Evolutionary conservation across 441 rosid genomes (phyloP).

Genomic region (Metrosideros polymorpha): DNA sequence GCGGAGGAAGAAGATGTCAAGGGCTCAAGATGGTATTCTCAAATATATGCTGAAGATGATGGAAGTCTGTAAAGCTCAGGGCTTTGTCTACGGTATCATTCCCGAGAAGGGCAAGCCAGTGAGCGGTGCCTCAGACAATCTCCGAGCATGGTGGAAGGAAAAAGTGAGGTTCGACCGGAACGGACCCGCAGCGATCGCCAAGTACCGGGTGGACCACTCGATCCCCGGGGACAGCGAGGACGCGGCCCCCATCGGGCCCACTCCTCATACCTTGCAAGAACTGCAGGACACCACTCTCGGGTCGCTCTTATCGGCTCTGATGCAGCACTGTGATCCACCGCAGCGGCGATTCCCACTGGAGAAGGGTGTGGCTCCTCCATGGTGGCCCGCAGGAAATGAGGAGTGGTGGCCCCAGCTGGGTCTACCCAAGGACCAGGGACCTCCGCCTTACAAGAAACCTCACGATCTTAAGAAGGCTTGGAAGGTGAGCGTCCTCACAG

Average conservation of each 20-base stretch:
- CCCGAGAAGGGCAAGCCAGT: slow-evolving; percentile 89
- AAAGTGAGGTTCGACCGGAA: slow-evolving; percentile 85
- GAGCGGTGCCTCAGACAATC: slow-evolving; percentile 85
- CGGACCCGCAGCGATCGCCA: slow-evolving; percentile 81
- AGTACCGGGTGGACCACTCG: slow-evolving; percentile 45
- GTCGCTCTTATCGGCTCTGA: slow-evolving; percentile 71
- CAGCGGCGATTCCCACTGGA: slow-evolving; percentile 83
- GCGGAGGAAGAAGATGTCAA: slow-evolving; percentile 71
- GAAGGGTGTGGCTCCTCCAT: slow-evolving; percentile 86
- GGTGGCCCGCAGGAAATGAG: slow-evolving; percentile 93
- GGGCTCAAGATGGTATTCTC: slow-evolving; percentile 81
- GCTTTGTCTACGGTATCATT: slow-evolving; percentile 88
- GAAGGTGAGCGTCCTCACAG: slow-evolving; percentile 85
- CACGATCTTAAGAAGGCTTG: slow-evolving; percentile 91
- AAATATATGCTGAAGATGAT: slow-evolving; percentile 78
- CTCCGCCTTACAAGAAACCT: slow-evolving; percentile 97
- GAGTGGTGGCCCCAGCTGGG: slow-evolving; percentile 82
- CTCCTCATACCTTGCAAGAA: slow-evolving; percentile 67
- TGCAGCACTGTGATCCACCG: slow-evolving; percentile 89
- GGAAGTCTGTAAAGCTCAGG: slow-evolving; percentile 85
- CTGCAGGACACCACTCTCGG: slow-evolving; percentile 96
- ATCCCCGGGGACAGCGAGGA: slow-evolving; percentile 43
- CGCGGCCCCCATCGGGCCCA: slow-evolving; percentile 21
- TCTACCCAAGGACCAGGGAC: slow-evolving; percentile 46
- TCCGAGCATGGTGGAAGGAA: slow-evolving; percentile 98